Base-by-base conservation (phyloP, 306 rosid genomes). In the Pueraria montana region DNA sequence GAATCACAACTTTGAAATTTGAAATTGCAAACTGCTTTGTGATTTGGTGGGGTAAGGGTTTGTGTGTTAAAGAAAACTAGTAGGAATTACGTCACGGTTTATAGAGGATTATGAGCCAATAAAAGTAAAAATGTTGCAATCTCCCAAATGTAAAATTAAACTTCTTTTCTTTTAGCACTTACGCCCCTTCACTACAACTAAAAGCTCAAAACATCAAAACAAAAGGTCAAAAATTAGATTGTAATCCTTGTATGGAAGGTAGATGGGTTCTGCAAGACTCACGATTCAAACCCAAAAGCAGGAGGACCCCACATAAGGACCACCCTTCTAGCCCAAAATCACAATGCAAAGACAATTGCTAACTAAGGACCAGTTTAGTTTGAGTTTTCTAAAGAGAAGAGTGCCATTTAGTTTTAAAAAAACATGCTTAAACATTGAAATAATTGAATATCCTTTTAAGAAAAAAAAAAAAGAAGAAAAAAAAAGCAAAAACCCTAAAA, bases 1-100 rank as follows among this genome's bases (percentile, higher is more conserved):
- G 4, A 77, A 62, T 72, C 62, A 55, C 18, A 78, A 74, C 14
- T 53, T 72, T 14, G 43, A 71, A 70, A 26, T 70, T 17, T 61
- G 43, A 82, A 77, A 72, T 26, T 49, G 82, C 59, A 43, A 4
- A 36, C 38, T 50, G 36, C 23, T 24, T 59, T 40, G 75, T 48
- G 38, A 55, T 84, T 74, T 65, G 17, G 4, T 23, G 63, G 18
- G 24, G 66, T 16, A 66, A 52, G 26, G 11, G 40, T 74, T 45
- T 83, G 8, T 16, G 5, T 7, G 43, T 20, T 71, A 55, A 65
- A 49, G 14, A 78, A 78, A 79, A 50, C 5, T 43, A 8, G 42
- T 40, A 27, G 55, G 40, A 65, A 79, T 6, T 30, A 24, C 30
- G 45, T 17, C 8, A 12, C 18, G 1, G 24, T 34, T 62, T 4